phyloP scores from a whole-genome alignment of 495 filamentous ascomycete species.

The Penicillium dipodomyicola region DNA sequence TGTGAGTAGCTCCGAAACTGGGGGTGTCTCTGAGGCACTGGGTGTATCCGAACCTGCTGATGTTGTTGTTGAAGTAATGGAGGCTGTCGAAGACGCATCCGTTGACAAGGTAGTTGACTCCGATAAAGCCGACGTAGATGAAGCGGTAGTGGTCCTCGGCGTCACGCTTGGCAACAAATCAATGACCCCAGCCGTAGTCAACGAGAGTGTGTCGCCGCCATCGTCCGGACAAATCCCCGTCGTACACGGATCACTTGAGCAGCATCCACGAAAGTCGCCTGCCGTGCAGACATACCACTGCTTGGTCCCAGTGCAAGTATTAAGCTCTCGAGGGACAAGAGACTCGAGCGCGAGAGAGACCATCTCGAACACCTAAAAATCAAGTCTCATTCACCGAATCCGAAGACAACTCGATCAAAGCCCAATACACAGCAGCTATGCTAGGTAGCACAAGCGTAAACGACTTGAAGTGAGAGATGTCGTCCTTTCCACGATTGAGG shows the following conservation, averaged over 20 bases:
- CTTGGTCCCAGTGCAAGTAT: conserved; percentile 19
- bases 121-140: conserved; percentile 3
- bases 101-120: neutral
- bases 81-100: neutral
- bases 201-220: neutral
- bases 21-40: neutral
- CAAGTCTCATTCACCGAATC: neutral
- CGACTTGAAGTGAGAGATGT: neutral
- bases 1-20: neutral
- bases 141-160: neutral
- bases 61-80: neutral
- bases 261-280: conserved; percentile 37
- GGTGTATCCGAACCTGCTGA: conserved; percentile 3
- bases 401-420: neutral
- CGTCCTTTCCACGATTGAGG: neutral
- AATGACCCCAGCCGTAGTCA: neutral
- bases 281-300: conserved; percentile 35
- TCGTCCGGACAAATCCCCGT: conserved; percentile 36
- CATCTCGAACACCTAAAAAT: neutral
- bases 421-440: neutral
- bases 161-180: neutral
- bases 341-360: conserved; percentile 5
- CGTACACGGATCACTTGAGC: conserved; percentile 38
- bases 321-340: conserved; percentile 13
- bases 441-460: neutral